Evolutionary conservation across 2,329 filamentous ascomycete genomes (phyloP), one percentile per base, ranked within the genome.

Genomic region (Zelopaecilomyces penicillatus): DNA sequence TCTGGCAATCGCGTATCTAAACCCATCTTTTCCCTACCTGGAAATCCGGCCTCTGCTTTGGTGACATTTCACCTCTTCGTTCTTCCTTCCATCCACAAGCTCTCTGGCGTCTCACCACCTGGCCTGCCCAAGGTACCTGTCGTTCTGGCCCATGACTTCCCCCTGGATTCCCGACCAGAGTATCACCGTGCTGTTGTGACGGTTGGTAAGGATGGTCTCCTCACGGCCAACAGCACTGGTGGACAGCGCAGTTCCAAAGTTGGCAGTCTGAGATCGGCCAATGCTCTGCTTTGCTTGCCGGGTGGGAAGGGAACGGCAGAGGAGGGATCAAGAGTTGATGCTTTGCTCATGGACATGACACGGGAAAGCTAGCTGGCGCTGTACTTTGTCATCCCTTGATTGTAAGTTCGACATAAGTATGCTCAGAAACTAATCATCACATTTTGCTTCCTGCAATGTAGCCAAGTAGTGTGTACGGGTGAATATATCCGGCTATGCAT

Each of bases 41-140:
- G 93, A 0, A 98, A 98, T 61, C 93, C 93, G 0, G 93, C 91
- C 2, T 93, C 86, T 3, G 91, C 93, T 0, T 74, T 96, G 2
- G 93, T 97, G 7, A 95, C 91, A 0, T 88, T 95, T 57, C 87
- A 97, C 58, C 77, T 98, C 2, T 97, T 98, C 63, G 89, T 97
- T 6, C 72, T 98, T 8, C 93, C 93, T 0, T 82, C 86, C 1
- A 67, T 98, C 47, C 88, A 95, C 57, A 81, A 85, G 53, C 73
- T 85, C 54, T 75, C 80, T 8, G 93, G 90, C 0, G 69, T 89
- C 26, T 66, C 65, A 35, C 80, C 80, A 0, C 70, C 71, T 0
- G 88, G 90, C 0, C 67, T 96, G 11, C 82, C 89, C 1, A 79
- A 71, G 41, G 78, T 94, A 0, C 77, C 78, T 2, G 90, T 93